phyloP scores from a whole-genome alignment of 208 protist genomes.

The Leishmania lainsoni region DNA sequence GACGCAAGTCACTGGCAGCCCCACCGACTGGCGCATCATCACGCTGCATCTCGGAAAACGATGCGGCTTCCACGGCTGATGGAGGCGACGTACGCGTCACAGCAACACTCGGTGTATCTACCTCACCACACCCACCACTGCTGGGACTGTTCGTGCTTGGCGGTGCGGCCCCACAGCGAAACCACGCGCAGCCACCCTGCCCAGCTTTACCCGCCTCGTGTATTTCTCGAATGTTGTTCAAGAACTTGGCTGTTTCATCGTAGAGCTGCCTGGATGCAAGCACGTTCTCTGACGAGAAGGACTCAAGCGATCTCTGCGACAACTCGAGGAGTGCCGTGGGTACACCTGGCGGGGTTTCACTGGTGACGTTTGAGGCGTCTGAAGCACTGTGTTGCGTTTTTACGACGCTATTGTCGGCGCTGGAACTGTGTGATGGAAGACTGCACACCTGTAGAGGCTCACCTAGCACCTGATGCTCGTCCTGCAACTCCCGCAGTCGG shows the following conservation, averaged over 20 bases:
- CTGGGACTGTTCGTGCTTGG: background rate
- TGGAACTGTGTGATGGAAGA: background rate
- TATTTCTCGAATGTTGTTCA: slow-evolving; percentile 22
- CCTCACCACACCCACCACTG: background rate
- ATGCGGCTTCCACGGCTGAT: no score
- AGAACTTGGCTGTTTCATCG: slow-evolving; percentile 25
- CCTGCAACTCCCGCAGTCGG: slow-evolving; percentile 17
- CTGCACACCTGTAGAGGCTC: background rate
- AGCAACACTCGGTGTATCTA: background rate
- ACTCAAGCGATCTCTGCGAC: background rate
- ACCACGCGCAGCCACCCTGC: slow-evolving; percentile 26
- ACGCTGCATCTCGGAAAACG: no score
- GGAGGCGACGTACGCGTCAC: no score
- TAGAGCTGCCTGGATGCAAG: background rate
- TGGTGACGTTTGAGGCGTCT: background rate
- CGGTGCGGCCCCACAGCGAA: slow-evolving; percentile 1
- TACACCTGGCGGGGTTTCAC: background rate
- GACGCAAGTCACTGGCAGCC: background rate
- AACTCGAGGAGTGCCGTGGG: background rate
- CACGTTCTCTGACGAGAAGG: background rate
- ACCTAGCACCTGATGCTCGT: background rate
- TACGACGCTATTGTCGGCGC: background rate
- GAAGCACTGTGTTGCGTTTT: background rate
- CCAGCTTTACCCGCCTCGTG: slow-evolving; percentile 8
- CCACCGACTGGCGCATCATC: background rate